phyloP scores from a whole-genome alignment of 2,329 filamentous ascomycete genomes.

The Penicillium sp. region DNA sequence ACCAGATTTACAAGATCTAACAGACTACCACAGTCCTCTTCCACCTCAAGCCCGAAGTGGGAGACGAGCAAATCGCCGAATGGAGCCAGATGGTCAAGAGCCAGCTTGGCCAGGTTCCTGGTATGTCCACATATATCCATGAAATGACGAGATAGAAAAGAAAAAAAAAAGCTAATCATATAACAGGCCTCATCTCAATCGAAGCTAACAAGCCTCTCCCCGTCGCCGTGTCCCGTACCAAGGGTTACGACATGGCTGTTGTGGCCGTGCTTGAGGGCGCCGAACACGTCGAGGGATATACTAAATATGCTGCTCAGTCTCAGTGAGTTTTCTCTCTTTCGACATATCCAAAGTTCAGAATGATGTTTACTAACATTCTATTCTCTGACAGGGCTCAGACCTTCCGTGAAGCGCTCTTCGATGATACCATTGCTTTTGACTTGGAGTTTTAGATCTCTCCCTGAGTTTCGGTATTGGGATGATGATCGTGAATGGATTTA shows the following conservation, averaged over 20 bases:
- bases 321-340: constrained; percentile 31
- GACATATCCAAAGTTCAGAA: background rate
- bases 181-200: constrained; percentile 30
- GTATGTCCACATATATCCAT: constrained; percentile 19
- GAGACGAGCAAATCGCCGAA: constrained; percentile 27
- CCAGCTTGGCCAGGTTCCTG: constrained; percentile 43
- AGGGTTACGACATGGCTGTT: constrained; percentile 45
- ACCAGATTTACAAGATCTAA: background rate
- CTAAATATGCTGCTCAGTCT: constrained; percentile 43
- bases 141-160: too few species aligned
- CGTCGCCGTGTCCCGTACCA: constrained; percentile 38
- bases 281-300: constrained; percentile 42
- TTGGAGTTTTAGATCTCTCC: constrained; percentile 31
- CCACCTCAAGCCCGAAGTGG: constrained; percentile 39
- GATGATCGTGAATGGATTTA: too few species aligned
- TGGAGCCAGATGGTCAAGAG: constrained; percentile 28
- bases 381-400: constrained; percentile 31
- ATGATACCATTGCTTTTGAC: constrained; percentile 42
- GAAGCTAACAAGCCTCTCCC: constrained; percentile 35
- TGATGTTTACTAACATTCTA: background rate
- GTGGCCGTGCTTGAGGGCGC: constrained; percentile 44
- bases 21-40: constrained; percentile 34
- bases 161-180: background rate
- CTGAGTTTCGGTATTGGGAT: too few species aligned
- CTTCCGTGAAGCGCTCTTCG: constrained; percentile 38